Base-by-base conservation (phyloP, 345 rosid species). In the Pugionium dolabratum region DNA sequence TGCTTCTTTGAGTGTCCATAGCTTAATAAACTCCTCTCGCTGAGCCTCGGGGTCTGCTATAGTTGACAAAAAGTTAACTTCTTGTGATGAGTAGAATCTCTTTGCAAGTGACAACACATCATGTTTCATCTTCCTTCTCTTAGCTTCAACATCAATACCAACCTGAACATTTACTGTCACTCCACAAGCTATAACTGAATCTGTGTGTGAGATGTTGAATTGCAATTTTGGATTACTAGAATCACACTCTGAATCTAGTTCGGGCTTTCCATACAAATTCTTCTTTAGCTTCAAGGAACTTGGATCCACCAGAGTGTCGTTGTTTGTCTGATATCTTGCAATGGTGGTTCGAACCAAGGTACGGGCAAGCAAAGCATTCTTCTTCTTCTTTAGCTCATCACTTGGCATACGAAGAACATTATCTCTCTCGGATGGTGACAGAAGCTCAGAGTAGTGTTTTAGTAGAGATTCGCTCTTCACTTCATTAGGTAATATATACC, bases 231-330 rank as follows among this genome's bases (percentile, higher is more conserved):
- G 72, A 0, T 48, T 65, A 27, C 50, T 36, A 37, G 66, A 73
- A 31, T 62, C 60, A 36, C 30, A 64, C 35, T 77, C 70, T 91
- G 78, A 83, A 44, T 80, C 90, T 66, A 86, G 81, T 87, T 94
- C 93, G 62, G 99, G 99, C 73, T 94, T 94, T 70, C 99, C 99
- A 72, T 87, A 79, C 58, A 69, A 59, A 57, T 87, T 94, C 81
- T 80, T 91, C 75, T 71, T 76, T 72, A 94, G 91, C 79, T 78
- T 79, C 79, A 94, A 78, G 66, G 83, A 78, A 32, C 78, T 61
- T 43, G 97, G 93, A 84, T 84, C 63, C 2, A 66, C 74, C 88
- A 53, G 98, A 18, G 18, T 18, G 27, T 52, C 78, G 70, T 68
- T 60, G 61, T 82, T 78, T 64, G 68, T 71, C 79, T 79, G 94